phyloP scores from a whole-genome alignment of 441 rosid species.

The Gossypium lobatum region DNA sequence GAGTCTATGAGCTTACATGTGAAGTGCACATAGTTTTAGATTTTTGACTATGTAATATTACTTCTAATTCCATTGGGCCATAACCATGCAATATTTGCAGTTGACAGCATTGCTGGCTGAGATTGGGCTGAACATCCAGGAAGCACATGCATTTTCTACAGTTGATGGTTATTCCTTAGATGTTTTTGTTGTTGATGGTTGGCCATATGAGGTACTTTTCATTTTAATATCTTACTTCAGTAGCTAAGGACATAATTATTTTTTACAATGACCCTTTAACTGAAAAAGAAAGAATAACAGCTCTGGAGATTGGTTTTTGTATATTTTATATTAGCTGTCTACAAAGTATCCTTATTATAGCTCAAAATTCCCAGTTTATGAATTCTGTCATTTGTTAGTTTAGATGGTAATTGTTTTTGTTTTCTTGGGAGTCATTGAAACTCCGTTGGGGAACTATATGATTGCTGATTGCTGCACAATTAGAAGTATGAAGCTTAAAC shows the following conservation, averaged over 20 bases:
- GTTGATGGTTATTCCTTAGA: conserved; percentile 64
- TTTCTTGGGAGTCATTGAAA: not conserved
- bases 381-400: not conserved
- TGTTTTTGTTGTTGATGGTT: conserved; percentile 77
- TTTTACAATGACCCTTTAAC: conserved; percentile 4
- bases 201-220: conserved; percentile 63
- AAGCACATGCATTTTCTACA: conserved; percentile 73
- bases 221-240: not conserved
- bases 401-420: not conserved
- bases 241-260: not conserved
- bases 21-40: not conserved
- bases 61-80: conserved; percentile 17
- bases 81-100: conserved; percentile 36
- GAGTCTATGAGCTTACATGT: not conserved
- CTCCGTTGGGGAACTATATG: not conserved
- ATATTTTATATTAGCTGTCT: not conserved
- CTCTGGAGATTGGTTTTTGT: not conserved
- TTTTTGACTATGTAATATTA: not conserved
- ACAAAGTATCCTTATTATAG: not conserved
- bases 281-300: not conserved
- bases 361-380: not conserved
- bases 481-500: not conserved
- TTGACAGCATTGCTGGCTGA: conserved; percentile 61
- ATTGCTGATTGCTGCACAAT: not conserved
- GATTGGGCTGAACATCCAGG: conserved; percentile 69